Evolutionary conservation across 2,329 filamentous ascomycete species (phyloP), one percentile per base, ranked within the genome.

Genomic region (Endoconidiophora polonica): DNA sequence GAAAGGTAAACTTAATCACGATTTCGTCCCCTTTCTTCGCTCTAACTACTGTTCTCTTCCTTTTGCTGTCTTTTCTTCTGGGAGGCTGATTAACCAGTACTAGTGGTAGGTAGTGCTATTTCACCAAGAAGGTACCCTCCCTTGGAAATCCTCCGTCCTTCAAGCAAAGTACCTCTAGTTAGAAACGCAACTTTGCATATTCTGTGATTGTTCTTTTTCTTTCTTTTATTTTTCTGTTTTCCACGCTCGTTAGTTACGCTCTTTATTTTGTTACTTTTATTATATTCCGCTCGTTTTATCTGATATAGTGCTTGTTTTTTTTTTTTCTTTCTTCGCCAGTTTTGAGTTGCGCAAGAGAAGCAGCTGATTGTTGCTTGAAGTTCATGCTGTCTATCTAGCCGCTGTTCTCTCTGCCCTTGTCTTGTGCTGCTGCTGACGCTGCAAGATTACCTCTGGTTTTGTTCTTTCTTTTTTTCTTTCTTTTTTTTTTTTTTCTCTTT

Each of bases 391-490:
- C 59, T 59, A 57, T 55, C 57, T 58, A 58, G 58, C 56, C 59
- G 54, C 55, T 52, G 57, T 58, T 56, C 50, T 56, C 55, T 55
- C 59, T 55, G 52, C 57, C 60, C 55, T 18, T 57, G 48, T 54
- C 54, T 53, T 18, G 16, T 18, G 16, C 16, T 18, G 16, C 16
- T 18, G 16, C 16, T 18, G 16, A 18, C 16, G 16, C 16, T 18
- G 16, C 2, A 18, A 18, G 16, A 18, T 18, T 18, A 18, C 16
- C 16, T 52, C 54, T 51, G 53, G 57, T 58, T 57, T 58, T 51
- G 56, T 57, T 56, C 55, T 56, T 55, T 58, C 52, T 56, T 55
- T 56, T 66, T 58, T 63, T 59, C 60, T 61, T 58, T 58, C 59
- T 57, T 40, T 51, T 44, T 45, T 42, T 42, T 18, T 43, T 44